Evolutionary conservation across 169 alveolate genomes (phyloP).

Genomic region (Neospora caninum): DNA sequence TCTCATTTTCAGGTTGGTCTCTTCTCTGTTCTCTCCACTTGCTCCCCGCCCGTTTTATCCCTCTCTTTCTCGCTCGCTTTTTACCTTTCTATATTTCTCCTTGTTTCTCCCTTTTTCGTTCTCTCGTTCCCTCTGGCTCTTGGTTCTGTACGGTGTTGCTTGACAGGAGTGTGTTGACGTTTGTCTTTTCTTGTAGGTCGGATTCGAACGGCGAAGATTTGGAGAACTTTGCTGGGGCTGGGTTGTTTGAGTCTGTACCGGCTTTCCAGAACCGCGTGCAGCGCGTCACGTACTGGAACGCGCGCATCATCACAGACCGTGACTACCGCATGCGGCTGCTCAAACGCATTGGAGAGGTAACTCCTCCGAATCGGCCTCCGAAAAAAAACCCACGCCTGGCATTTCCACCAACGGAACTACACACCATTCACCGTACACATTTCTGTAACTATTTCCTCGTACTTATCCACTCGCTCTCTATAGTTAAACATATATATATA

Average conservation of each 20-base stretch:
- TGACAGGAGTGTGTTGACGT: no score
- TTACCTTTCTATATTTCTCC: no score
- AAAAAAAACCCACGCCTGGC: no score
- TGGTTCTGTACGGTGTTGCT: no score
- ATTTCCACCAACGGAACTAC: no score
- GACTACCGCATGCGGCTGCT: constrained; percentile 46
- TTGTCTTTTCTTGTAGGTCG: constrained; percentile 70
- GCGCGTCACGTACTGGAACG: constrained; percentile 55
- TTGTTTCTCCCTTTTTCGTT: no score
- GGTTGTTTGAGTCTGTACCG: constrained; percentile 90
- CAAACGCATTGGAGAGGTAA: constrained; percentile 50
- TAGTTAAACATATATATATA: no score
- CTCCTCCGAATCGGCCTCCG: no score
- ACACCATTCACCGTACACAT: no score
- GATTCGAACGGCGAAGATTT: constrained; percentile 93
- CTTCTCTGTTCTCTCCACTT: background rate
- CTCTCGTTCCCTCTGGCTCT: no score
- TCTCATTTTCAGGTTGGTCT: constrained; percentile 72
- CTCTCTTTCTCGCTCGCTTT: background rate
- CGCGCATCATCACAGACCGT: constrained; percentile 57
- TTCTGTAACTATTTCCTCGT: no score
- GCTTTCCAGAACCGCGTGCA: constrained; percentile 70
- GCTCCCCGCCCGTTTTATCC: background rate
- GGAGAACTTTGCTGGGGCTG: constrained; percentile 95
- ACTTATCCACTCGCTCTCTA: no score